Percentiles rank a stretch among this genome's conserved stretches.
These are phyloP conservation scores for Coniella vitis DNA, from an alignment of 2,329 filamentous ascomycete species.

Conservation along the genomic window DNA sequence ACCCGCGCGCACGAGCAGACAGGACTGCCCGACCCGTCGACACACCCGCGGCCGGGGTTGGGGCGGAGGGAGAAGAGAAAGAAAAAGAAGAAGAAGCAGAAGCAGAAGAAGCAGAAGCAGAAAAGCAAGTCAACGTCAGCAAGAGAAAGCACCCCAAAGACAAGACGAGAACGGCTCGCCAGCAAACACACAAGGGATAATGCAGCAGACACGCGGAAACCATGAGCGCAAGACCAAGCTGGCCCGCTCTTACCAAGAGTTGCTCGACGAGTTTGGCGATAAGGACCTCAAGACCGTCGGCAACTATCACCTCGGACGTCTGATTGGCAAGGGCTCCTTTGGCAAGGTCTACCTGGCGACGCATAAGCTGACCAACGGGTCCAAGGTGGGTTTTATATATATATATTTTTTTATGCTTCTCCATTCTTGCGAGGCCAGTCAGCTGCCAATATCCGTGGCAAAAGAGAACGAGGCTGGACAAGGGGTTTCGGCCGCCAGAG, in stretches of 20 bases:
- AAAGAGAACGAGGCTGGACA: too few relatives aligned
- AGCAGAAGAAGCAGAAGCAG: background rate
- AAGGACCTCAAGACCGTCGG: conserved; percentile 87
- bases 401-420: too few relatives aligned
- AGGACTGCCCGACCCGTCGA: too few relatives aligned
- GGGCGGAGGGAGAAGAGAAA: conserved; percentile 4
- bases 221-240: conserved; percentile 50
- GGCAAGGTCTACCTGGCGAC: conserved; percentile 95
- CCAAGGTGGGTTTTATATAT: conserved; percentile 67
- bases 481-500: background rate
- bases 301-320: conserved; percentile 83
- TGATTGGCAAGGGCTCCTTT: conserved; percentile 97
- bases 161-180: too few relatives aligned
- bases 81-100: background rate
- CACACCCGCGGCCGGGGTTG: conserved; percentile 10
- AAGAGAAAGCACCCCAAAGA: too few relatives aligned
- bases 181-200: too few relatives aligned
- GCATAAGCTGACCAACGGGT: conserved; percentile 97
- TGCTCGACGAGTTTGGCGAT: conserved; percentile 91
- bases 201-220: conserved; percentile 12
- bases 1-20: background rate
- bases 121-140: too few relatives aligned
- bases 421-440: too few relatives aligned
- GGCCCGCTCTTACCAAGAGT: conserved; percentile 91
- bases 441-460: too few relatives aligned